Evolutionary conservation across 306 rosid genomes (phyloP).

Genomic region (Castanea crenata): DNA sequence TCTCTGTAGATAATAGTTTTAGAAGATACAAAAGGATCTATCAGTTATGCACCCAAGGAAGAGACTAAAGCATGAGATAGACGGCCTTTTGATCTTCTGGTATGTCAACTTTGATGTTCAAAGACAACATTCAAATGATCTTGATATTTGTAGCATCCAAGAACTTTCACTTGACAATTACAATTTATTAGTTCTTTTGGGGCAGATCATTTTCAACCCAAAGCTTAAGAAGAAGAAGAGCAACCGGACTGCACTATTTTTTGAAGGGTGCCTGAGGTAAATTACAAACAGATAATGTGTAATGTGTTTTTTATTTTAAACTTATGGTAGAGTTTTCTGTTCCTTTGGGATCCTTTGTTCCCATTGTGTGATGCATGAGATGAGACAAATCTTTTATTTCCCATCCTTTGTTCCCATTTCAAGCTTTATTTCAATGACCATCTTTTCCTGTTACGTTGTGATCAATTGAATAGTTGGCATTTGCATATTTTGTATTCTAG

Average conservation of each 20-base stretch:
- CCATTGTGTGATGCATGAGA: constrained; percentile 1
- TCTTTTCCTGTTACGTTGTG: not conserved
- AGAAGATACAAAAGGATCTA: constrained; percentile 80
- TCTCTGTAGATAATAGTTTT: constrained; percentile 79
- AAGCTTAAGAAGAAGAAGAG: constrained; percentile 72
- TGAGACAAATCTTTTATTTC: not conserved
- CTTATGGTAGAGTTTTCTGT: not conserved
- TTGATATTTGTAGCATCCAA: constrained; percentile 11
- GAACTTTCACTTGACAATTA: constrained; percentile 24
- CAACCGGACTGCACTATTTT: constrained; percentile 75
- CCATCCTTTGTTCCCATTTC: not conserved
- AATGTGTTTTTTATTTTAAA: not conserved
- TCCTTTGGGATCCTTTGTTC: not conserved
- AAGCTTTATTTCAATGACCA: not conserved
- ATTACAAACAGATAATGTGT: not conserved
- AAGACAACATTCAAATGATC: constrained; percentile 12
- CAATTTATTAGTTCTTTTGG: constrained; percentile 50
- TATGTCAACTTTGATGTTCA: constrained; percentile 38
- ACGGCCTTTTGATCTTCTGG: constrained; percentile 87
- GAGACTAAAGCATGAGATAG: constrained; percentile 75
- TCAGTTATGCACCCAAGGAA: constrained; percentile 65
- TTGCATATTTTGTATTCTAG: not conserved
- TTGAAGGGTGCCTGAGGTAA: constrained; percentile 97
- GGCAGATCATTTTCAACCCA: constrained; percentile 80
- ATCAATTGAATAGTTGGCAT: not conserved